A percentile compares a stretch with the other conserved stretches of the same genome.
Conservation (phyloP, 306 rosid genomes). For the Cicer cuneatum region DNA sequence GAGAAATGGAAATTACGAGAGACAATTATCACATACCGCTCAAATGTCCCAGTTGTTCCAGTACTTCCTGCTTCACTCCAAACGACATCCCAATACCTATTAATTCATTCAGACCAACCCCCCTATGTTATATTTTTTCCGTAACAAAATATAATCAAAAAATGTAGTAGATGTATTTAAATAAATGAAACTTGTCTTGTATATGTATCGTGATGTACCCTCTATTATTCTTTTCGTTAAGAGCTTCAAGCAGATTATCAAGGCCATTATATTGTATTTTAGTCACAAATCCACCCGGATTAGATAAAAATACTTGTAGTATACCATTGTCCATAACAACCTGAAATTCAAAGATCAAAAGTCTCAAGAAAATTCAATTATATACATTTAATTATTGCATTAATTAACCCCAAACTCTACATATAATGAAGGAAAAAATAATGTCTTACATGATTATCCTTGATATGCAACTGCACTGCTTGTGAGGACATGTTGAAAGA, state of each 20-base stretch:
- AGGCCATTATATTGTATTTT: slow-evolving; percentile 69
- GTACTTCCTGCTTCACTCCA: slow-evolving; percentile 85
- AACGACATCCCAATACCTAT: slow-evolving; percentile 93
- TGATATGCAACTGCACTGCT: slow-evolving; percentile 53
- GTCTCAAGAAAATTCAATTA: slow-evolving; percentile 14
- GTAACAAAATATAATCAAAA: too few species aligned
- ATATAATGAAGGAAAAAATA: neutral
- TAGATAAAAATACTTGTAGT: slow-evolving; percentile 68
- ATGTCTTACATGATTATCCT: slow-evolving; percentile 56
- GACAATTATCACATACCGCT: slow-evolving; percentile 56
- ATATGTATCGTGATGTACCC: slow-evolving; percentile 52
- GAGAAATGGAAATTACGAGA: neutral
- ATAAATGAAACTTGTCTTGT: too few species aligned
- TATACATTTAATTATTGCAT: neutral
- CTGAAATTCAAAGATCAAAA: slow-evolving; percentile 43
- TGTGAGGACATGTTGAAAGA: slow-evolving; percentile 56
- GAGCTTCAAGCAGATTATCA: slow-evolving; percentile 75
- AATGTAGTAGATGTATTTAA: too few species aligned
- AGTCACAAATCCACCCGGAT: slow-evolving; percentile 76
- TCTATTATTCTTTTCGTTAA: slow-evolving; percentile 51
- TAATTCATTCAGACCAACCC: slow-evolving; percentile 8
- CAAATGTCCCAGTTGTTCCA: slow-evolving; percentile 67
- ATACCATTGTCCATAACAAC: slow-evolving; percentile 82
- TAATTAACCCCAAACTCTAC: neutral
- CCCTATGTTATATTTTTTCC: neutral